Evolutionary conservation across 192 early-diverging fungal species (phyloP).

Genomic region (Coemansia asiatica): DNA sequence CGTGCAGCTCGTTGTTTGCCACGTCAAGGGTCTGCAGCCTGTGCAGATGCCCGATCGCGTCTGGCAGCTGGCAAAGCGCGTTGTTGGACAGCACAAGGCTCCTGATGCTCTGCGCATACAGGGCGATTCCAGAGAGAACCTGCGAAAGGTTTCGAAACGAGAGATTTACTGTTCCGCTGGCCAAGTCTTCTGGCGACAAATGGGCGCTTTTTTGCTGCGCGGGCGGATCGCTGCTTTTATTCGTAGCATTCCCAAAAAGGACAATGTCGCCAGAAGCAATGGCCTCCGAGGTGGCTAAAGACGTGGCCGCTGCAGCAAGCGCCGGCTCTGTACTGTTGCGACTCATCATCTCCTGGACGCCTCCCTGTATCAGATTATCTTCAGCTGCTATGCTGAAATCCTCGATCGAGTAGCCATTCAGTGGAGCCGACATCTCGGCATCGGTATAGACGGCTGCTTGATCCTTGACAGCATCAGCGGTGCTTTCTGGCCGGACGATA

Average conservation of each 20-base stretch:
- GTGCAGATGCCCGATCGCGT: constrained; percentile 38
- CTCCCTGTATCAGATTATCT: not conserved
- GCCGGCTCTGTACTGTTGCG: not conserved
- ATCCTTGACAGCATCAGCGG: not conserved
- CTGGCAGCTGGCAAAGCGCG: constrained; percentile 23
- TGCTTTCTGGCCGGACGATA: not conserved
- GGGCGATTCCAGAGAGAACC: constrained; percentile 22
- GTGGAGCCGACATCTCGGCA: not conserved
- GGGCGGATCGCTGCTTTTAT: not conserved
- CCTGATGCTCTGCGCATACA: constrained; percentile 20
- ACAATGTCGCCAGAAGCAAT: not conserved
- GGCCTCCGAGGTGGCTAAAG: not conserved
- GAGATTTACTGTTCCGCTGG: constrained; percentile 20
- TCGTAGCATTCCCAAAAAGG: not conserved
- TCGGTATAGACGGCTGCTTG: not conserved
- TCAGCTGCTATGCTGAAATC: not conserved
- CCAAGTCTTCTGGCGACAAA: constrained; percentile 19
- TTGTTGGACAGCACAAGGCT: constrained; percentile 25
- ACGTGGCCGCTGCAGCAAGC: not conserved
- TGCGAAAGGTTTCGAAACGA: constrained; percentile 8
- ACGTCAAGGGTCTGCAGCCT: constrained; percentile 32
- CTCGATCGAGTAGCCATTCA: not conserved
- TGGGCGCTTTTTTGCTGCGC: not conserved
- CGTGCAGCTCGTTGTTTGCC: constrained; percentile 22
- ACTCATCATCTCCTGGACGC: not conserved